These are phyloP conservation scores for Xylaria palmicola DNA, from an alignment of 495 filamentous ascomycete species.

Conservation along the genomic window DNA sequence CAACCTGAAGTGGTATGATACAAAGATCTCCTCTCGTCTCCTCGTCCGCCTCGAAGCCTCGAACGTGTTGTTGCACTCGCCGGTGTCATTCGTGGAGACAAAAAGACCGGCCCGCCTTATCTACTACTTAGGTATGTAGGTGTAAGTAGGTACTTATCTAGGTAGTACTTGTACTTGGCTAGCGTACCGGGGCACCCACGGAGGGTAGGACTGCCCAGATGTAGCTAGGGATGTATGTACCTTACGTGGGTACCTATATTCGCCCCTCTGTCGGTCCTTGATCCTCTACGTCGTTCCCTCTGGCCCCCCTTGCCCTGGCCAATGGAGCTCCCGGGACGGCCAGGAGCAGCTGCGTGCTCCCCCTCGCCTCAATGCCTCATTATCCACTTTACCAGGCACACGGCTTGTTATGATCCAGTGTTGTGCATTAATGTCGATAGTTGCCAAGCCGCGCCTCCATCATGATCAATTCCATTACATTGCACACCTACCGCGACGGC, in stretches of 20 bases:
- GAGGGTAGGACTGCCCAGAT: no score
- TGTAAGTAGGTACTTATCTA: no score
- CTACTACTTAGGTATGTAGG: background rate
- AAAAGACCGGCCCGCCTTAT: background rate
- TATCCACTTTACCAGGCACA: conserved; percentile 40
- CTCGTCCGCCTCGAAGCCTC: background rate
- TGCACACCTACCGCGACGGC: no score
- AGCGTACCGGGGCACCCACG: no score
- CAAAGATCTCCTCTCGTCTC: no score
- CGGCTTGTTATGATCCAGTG: conserved; percentile 25
- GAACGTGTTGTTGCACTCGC: background rate
- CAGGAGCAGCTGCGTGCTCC: background rate
- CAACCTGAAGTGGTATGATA: no score
- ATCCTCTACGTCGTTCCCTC: conserved; percentile 3
- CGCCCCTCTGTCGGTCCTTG: background rate
- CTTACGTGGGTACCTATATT: no score
- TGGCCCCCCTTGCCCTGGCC: background rate
- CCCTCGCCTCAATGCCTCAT: background rate
- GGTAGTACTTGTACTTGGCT: no score
- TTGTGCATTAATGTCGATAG: conserved; percentile 12
- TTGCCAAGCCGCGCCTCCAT: conserved; percentile 11
- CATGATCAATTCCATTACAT: background rate
- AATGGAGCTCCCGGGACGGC: background rate
- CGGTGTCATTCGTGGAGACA: background rate
- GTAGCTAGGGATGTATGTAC: no score